These are phyloP conservation scores for Cenchrus americanus DNA, from an alignment of 176 grass and related monocot species.

Conservation along the genomic window DNA sequence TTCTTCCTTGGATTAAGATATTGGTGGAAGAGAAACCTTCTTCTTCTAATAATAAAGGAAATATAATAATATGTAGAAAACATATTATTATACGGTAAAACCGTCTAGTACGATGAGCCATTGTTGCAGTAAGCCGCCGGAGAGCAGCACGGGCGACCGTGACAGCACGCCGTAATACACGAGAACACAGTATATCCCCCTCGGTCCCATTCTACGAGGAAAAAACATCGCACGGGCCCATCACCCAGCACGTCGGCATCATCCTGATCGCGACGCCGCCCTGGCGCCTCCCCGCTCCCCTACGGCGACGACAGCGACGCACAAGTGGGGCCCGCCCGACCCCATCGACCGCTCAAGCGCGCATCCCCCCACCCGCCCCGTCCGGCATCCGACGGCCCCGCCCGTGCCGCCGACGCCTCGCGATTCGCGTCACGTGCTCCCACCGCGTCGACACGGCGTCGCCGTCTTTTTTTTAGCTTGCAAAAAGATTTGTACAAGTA, in stretches of 20 bases:
- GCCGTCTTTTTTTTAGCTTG: too few relatives aligned
- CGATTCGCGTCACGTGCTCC: conserved; percentile 7
- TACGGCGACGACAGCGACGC: conserved; percentile 7
- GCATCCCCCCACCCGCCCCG: neutral
- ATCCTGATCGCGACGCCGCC: neutral
- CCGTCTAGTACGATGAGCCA: too few relatives aligned
- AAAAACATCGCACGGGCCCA: neutral
- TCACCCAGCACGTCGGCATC: neutral
- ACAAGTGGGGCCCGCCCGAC: neutral
- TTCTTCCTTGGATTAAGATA: too few relatives aligned
- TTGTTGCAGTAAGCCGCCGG: too few relatives aligned
- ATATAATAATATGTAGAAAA: too few relatives aligned
- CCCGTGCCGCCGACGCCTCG: neutral
- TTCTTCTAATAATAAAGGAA: too few relatives aligned
- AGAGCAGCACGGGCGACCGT: neutral
- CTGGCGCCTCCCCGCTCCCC: neutral
- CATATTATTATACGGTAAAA: too few relatives aligned
- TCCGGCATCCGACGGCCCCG: neutral
- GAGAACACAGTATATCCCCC: neutral
- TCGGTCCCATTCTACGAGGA: neutral
- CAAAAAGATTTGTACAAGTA: too few relatives aligned
- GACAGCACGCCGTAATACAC: neutral
- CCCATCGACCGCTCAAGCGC: neutral
- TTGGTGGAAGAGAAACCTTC: too few relatives aligned
- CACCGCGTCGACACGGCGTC: conserved; percentile 17